Percentiles rank a stretch among this genome's conserved stretches.
phyloP scores from a whole-genome alignment of 2,329 filamentous ascomycete genomes.

The Pleurostoma richardsiae region DNA sequence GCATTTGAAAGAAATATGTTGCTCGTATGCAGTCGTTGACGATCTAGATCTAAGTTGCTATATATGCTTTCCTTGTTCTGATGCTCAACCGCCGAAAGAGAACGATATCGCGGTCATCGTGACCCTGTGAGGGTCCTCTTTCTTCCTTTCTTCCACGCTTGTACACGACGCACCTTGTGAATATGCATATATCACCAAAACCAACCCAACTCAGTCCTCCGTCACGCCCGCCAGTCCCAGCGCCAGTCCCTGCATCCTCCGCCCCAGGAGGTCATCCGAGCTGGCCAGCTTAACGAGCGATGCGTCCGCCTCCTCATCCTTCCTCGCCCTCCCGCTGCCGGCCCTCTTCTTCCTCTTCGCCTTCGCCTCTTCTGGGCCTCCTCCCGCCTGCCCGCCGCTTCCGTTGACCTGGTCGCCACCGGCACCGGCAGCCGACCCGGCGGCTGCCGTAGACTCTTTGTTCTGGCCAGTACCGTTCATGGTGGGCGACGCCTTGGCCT shows the following conservation, averaged over 20 bases:
- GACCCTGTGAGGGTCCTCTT: no score
- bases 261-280: conserved; percentile 50
- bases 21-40: no score
- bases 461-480: background rate
- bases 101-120: no score
- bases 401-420: conserved; percentile 14
- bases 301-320: conserved; percentile 28
- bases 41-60: no score
- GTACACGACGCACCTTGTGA: no score
- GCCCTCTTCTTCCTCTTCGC: conserved; percentile 20
- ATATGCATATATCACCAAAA: no score
- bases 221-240: conserved; percentile 45
- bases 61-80: no score
- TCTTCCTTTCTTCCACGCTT: no score
- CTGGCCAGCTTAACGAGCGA: conserved; percentile 50
- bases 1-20: no score
- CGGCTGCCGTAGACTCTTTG: no score
- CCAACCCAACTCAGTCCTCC: conserved; percentile 23
- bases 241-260: conserved; percentile 54
- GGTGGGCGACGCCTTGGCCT: conserved; percentile 11
- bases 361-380: conserved; percentile 5
- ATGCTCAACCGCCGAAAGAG: no score
- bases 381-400: conserved; percentile 15
- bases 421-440: conserved; percentile 14
- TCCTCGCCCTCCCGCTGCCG: conserved; percentile 15